Conservation (phyloP, 164 flowering plant species). For the Annona squamosa region DNA sequence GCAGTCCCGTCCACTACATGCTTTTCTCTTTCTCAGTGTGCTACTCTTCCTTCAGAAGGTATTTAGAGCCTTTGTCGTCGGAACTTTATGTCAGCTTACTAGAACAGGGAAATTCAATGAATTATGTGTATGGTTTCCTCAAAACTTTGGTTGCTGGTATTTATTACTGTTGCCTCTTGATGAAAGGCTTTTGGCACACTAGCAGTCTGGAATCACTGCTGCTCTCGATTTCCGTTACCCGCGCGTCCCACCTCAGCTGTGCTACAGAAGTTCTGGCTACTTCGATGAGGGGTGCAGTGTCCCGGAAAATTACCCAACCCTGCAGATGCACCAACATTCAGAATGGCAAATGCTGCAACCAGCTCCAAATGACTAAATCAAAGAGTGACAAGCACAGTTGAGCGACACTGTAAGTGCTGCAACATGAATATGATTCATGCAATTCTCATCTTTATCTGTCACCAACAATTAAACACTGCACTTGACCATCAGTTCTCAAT, state of each 20-base stretch:
- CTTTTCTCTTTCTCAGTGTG: slow-evolving; percentile 3
- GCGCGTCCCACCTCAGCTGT: slow-evolving; percentile 83
- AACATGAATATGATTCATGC: too few species aligned
- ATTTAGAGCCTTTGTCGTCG: slow-evolving; percentile 13
- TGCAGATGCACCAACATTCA: slow-evolving; percentile 22
- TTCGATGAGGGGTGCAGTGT: slow-evolving; percentile 48
- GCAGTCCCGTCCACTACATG: background rate
- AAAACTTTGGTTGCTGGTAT: background rate
- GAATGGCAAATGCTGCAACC: background rate
- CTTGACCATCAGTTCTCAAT: too few species aligned
- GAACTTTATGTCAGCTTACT: slow-evolving; percentile 23
- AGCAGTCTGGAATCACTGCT: slow-evolving; percentile 79
- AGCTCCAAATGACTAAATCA: background rate
- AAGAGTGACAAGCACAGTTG: background rate
- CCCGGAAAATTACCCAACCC: slow-evolving; percentile 95
- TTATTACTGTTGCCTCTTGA: slow-evolving; percentile 53
- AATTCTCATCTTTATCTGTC: too few species aligned
- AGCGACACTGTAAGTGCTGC: too few species aligned
- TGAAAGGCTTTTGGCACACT: slow-evolving; percentile 88
- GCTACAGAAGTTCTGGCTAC: slow-evolving; percentile 62
- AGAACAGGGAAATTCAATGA: slow-evolving; percentile 30
- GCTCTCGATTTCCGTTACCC: slow-evolving; percentile 75
- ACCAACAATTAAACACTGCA: too few species aligned
- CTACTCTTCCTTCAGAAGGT: slow-evolving; percentile 27
- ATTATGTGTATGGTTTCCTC: slow-evolving; percentile 10